Conservation (phyloP, 169 alveolate genomes). For the Cystoisospora suis region DNA sequence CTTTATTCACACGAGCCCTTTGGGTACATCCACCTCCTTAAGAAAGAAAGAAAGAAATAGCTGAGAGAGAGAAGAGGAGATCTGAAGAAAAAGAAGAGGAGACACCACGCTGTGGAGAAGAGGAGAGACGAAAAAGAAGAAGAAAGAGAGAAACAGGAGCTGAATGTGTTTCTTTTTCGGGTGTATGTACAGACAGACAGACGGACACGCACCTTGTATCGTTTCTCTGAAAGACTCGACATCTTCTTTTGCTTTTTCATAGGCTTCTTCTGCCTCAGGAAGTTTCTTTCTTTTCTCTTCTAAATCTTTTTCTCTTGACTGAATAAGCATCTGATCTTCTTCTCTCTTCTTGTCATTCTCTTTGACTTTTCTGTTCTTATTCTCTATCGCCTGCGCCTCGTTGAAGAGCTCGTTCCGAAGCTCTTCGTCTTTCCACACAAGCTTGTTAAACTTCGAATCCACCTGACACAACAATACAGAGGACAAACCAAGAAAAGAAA, state of each 20-base stretch:
- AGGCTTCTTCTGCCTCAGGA: constrained; percentile 26
- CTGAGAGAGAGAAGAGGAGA: no score
- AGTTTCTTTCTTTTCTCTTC: neutral
- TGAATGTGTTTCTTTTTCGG: no score
- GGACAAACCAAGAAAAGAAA: neutral
- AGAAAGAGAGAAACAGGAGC: no score
- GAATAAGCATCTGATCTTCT: constrained; percentile 27
- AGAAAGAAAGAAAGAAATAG: no score
- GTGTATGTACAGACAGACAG: no score
- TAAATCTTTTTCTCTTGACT: neutral
- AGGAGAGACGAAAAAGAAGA: no score
- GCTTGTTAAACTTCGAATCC: constrained; percentile 16
- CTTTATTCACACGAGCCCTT: no score
- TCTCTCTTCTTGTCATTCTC: neutral
- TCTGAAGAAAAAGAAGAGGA: no score
- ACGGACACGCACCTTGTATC: constrained; percentile 22
- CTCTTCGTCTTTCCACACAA: constrained; percentile 39
- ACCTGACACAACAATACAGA: neutral
- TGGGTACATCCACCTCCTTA: no score
- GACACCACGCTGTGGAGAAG: no score
- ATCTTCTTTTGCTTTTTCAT: constrained; percentile 30
- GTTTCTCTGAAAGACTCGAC: constrained; percentile 29
- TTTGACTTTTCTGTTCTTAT: constrained; percentile 26
- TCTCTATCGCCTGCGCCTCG: constrained; percentile 29
- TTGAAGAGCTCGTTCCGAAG: constrained; percentile 39